Conservation (phyloP, 179 eudicot genomes). For the Heliamphora pulchella region DNA sequence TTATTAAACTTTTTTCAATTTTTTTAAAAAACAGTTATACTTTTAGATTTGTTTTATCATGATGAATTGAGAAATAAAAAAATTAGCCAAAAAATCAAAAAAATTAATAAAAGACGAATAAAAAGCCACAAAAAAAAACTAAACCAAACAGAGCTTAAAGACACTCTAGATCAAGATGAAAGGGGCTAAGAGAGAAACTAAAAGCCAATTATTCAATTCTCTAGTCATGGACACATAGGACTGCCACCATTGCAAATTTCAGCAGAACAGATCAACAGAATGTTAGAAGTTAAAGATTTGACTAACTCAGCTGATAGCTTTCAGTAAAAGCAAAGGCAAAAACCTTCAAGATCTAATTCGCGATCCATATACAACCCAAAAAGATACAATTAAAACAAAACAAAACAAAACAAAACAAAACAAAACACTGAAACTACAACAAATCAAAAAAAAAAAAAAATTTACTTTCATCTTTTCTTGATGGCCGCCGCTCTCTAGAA, state of each 20-base stretch:
- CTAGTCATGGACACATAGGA: background rate
- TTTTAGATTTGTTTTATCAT: too few species aligned
- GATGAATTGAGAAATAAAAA: too few species aligned
- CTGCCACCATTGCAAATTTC: background rate
- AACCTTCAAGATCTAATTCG: background rate
- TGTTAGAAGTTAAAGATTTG: background rate
- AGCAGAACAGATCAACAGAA: background rate
- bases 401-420: background rate
- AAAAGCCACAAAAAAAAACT: too few species aligned
- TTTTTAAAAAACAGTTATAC: too few species aligned
- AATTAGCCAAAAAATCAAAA: too few species aligned
- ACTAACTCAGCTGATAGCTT: too few species aligned
- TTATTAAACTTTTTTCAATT: too few species aligned
- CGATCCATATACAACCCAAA: background rate
- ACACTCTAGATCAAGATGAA: too few species aligned
- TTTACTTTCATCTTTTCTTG: slow-evolving; percentile 1
- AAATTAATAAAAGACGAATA: too few species aligned
- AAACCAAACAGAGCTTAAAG: too few species aligned
- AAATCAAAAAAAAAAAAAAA: background rate
- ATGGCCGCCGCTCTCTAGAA: slow-evolving; percentile 13
- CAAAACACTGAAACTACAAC: background rate
- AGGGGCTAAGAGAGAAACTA: too few species aligned
- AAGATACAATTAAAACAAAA: background rate
- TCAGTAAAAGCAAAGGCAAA: background rate
- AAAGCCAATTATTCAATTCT: too few species aligned